Evolutionary conservation across 352 stramenopile genomes (phyloP).

Genomic region (Phytophthora vignae): DNA sequence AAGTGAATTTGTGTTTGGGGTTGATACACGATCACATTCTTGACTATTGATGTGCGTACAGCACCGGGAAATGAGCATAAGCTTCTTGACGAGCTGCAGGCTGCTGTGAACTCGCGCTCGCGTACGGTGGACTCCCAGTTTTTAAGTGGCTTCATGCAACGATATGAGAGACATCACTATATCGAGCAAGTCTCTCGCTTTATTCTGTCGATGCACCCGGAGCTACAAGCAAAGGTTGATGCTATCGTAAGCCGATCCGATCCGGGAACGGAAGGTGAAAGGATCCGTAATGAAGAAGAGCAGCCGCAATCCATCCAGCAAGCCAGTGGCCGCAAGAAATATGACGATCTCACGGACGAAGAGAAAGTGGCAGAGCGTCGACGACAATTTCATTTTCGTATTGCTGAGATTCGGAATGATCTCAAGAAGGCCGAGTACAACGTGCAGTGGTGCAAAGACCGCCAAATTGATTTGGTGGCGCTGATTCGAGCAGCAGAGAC

Average conservation of each 20-base stretch:
- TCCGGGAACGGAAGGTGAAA: not conserved
- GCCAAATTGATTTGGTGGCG: constrained; percentile 71
- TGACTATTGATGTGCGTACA: constrained; percentile 14
- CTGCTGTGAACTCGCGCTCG: constrained; percentile 76
- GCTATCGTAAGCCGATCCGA: constrained; percentile 48
- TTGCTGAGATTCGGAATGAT: constrained; percentile 62
- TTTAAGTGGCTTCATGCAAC: constrained; percentile 84
- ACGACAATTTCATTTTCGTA: constrained; percentile 82
- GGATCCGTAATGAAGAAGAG: constrained; percentile 2
- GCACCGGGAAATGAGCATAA: constrained; percentile 70
- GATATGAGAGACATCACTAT: constrained; percentile 77
- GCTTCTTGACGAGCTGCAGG: constrained; percentile 80
- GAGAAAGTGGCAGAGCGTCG: constrained; percentile 62
- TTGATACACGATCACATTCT: not conserved
- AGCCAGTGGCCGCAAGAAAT: constrained; percentile 30
- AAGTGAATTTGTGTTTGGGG: constrained; percentile 4
- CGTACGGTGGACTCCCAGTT: constrained; percentile 80
- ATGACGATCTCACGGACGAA: constrained; percentile 60
- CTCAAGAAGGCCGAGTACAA: constrained; percentile 79
- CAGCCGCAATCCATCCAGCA: constrained; percentile 17
- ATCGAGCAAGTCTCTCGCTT: constrained; percentile 72
- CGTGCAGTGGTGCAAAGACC: constrained; percentile 77
- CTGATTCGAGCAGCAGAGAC: constrained; percentile 72
- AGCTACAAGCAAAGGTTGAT: constrained; percentile 57
- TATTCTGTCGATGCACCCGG: constrained; percentile 63